These are phyloP conservation scores for Serendipita vermifera DNA, from an alignment of 768 basidiomycete species.

Conservation along the genomic window DNA sequence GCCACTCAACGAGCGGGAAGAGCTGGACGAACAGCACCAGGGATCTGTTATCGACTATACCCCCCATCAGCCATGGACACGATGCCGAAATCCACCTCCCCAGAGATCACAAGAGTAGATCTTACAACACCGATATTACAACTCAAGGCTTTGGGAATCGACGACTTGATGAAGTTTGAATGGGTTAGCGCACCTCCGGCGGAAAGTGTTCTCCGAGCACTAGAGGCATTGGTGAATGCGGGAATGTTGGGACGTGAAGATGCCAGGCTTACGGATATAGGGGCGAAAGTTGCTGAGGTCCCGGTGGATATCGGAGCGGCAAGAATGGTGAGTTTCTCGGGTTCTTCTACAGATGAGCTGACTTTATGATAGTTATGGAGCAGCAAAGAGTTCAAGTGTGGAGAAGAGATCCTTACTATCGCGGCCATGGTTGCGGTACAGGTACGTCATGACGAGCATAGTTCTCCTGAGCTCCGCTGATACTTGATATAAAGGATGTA, in stretches of 20 bases:
- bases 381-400: constrained; percentile 76
- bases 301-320: constrained; percentile 88
- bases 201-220: constrained; percentile 68
- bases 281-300: constrained; percentile 82
- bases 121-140: constrained; percentile 86
- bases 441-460: constrained; percentile 27
- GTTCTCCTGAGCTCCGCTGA: neutral
- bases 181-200: constrained; percentile 85
- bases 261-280: constrained; percentile 61
- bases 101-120: constrained; percentile 85
- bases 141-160: constrained; percentile 86
- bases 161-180: constrained; percentile 92
- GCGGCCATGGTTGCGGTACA: constrained; percentile 92
- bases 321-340: constrained; percentile 56
- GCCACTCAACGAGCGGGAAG: constrained; percentile 89
- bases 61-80: constrained; percentile 44
- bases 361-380: constrained; percentile 55
- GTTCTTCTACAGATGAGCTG: neutral
- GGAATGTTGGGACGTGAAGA: constrained; percentile 71
- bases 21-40: constrained; percentile 85
- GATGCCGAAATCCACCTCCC: constrained; percentile 59
- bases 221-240: constrained; percentile 68
- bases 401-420: constrained; percentile 91
- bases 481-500: constrained; percentile 45
- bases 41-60: constrained; percentile 88